phyloP scores from a whole-genome alignment of 352 stramenopile species.

The Phytophthora syringae region DNA sequence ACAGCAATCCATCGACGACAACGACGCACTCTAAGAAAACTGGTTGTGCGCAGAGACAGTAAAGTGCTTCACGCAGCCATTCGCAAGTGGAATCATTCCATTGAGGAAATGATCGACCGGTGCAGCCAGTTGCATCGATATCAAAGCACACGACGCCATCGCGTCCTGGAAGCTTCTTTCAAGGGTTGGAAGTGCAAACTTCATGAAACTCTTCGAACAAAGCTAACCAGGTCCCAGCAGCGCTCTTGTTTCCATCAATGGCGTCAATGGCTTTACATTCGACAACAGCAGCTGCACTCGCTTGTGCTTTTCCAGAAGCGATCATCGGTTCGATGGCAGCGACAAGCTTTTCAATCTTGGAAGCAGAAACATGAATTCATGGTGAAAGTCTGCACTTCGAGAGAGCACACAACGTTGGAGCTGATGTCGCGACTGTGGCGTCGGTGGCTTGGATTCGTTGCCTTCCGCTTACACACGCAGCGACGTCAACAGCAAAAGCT shows the following conservation, averaged over 20 bases:
- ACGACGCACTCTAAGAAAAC: constrained; percentile 11
- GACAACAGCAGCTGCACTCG: constrained; percentile 6
- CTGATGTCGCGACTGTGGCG: constrained; percentile 31
- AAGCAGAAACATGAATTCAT: constrained; percentile 16
- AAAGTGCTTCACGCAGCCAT: constrained; percentile 11
- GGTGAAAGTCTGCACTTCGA: background rate
- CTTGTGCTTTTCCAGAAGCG: constrained; percentile 24
- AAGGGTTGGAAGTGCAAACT: constrained; percentile 13
- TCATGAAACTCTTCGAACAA: constrained; percentile 7
- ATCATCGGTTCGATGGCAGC: constrained; percentile 7
- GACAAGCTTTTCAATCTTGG: constrained; percentile 33
- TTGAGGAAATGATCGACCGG: background rate
- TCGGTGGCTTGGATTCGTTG: constrained; percentile 28
- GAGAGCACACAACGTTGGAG: constrained; percentile 14
- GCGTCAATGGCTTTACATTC: constrained; percentile 6
- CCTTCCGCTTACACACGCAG: constrained; percentile 22
- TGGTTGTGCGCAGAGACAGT: constrained; percentile 11
- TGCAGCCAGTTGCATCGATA: constrained; percentile 8
- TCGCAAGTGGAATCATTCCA: constrained; percentile 15
- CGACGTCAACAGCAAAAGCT: constrained; percentile 16
- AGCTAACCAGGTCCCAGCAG: constrained; percentile 3
- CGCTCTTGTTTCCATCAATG: constrained; percentile 23
- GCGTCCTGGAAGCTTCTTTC: constrained; percentile 1
- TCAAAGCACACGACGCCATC: constrained; percentile 2
- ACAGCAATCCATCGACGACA: constrained; percentile 1